phyloP scores from a whole-genome alignment of 768 basidiomycete species.

The Mycena galopus region DNA sequence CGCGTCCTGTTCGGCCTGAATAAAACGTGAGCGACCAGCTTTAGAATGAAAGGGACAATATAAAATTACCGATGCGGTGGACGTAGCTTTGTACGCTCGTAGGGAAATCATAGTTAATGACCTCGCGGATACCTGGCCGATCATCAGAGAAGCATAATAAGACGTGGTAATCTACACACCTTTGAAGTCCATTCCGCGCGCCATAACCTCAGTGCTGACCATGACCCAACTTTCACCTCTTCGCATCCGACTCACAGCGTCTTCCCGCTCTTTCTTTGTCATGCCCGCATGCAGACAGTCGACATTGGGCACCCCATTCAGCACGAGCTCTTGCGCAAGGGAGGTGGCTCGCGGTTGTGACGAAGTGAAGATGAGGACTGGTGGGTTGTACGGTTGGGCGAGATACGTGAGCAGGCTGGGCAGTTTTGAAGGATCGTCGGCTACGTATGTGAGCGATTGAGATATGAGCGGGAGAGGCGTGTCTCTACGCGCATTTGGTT shows the following conservation, averaged over 20 bases:
- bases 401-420: slow-evolving; percentile 88
- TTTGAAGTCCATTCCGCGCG: slow-evolving; percentile 97
- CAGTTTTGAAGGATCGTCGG: slow-evolving; percentile 94
- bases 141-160: not conserved
- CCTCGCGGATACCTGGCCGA: slow-evolving; percentile 59
- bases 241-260: slow-evolving; percentile 87
- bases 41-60: not conserved
- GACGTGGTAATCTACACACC: slow-evolving; percentile 68
- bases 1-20: slow-evolving; percentile 92
- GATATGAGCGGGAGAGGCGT: slow-evolving; percentile 92
- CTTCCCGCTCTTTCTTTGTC: slow-evolving; percentile 88
- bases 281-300: slow-evolving; percentile 94
- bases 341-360: slow-evolving; percentile 89
- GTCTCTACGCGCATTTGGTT: slow-evolving; percentile 67
- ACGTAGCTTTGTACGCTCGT: slow-evolving; percentile 96
- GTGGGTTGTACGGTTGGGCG: slow-evolving; percentile 87
- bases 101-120: slow-evolving; percentile 98
- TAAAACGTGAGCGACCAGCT: slow-evolving; percentile 21
- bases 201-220: slow-evolving; percentile 97
- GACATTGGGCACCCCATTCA: slow-evolving; percentile 84
- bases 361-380: slow-evolving; percentile 91
- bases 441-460: slow-evolving; percentile 92
- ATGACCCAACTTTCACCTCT: slow-evolving; percentile 94
- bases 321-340: slow-evolving; percentile 82
- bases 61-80: slow-evolving; percentile 91